Base-by-base conservation (phyloP, 768 basidiomycete genomes). In the Gymnopilus dilepis region DNA sequence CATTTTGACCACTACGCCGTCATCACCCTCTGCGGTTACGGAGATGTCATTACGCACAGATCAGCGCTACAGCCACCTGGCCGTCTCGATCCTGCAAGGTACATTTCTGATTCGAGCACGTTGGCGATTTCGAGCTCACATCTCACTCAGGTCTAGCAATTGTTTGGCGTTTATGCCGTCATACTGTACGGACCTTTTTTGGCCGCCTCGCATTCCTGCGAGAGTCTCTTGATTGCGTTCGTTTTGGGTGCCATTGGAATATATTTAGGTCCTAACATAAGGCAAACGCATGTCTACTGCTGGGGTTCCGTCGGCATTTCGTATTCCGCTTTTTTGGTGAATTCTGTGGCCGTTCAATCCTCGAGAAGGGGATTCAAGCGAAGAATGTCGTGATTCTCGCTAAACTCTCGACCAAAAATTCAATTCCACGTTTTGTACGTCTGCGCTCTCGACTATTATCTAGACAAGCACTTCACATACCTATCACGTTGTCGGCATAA, bases 241-340 rank as follows among this genome's bases (percentile, higher is more conserved):
- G 3, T 50, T 22, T 7, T 50, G 28, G n/a, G 17, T 28, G 26
- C 47, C 15, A 28, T 9, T n/a, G 47, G 31, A 31, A 28, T 50
- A 50, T 50, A 50, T 30, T 50, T 50, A 50, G 30, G 22, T n/a
- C 47, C 13, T 30, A 50, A 50, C 28, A 50, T n/a, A 31, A 50
- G 47, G 28, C 28, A n/a, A 17, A 31, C 28, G 28, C 47, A 19
- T 31, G 47, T 12, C 28, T 50, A 8, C 28, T 22, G 28, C 15
- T 30, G 47, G 28, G 28, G 47, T 50, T 50, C 47, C 47, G 47
- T 30, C 47, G 47, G 47, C 47, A 50, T 31, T 28, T 50, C n/a
- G 47, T 50, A 31, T 31, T n/a, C 47, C 47, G 47, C n/a, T 9
- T 50, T 26, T 45, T 50, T 47, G 12, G 9, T 15, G 28, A 31